Percentiles rank a stretch among this genome's conserved stretches.
Conservation (phyloP, 169 alveolate species). For the Ichthyophthirius multifiliis region DNA sequence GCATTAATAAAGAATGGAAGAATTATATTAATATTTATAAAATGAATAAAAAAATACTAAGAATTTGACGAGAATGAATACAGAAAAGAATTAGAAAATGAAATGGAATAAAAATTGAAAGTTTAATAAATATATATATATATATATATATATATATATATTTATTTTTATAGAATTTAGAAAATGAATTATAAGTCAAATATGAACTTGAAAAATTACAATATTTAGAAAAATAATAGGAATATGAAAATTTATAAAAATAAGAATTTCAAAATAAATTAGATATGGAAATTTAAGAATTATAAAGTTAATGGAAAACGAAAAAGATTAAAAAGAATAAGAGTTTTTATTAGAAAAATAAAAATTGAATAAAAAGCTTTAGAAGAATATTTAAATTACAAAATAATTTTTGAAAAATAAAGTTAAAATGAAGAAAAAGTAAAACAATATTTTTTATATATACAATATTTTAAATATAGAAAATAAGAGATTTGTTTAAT, state of each 20-base stretch:
- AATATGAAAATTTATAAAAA: slow-evolving; percentile 25
- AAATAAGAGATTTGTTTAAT: slow-evolving; percentile 1
- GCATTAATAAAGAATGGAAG: not conserved
- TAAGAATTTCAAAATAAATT: slow-evolving; percentile 28
- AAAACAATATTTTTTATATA: not conserved
- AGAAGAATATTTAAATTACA: slow-evolving; percentile 22
- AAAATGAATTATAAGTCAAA: not conserved
- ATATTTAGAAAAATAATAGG: slow-evolving; percentile 6
- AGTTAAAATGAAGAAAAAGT: not conserved
- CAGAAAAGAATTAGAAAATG: slow-evolving; percentile 16
- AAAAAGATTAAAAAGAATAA: slow-evolving; percentile 30
- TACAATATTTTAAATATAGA: not conserved
- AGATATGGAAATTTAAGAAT: not conserved
- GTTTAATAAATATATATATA: not conserved
- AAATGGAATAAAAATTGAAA: slow-evolving; percentile 18
- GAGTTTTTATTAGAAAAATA: slow-evolving; percentile 27
- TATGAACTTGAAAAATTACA: slow-evolving; percentile 28
- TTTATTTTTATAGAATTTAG: not conserved
- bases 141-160: not conserved
- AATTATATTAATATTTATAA: slow-evolving; percentile 1
- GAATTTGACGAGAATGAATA: slow-evolving; percentile 23
- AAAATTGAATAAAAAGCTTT: slow-evolving; percentile 30
- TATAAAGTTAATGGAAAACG: slow-evolving; percentile 15
- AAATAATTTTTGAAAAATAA: slow-evolving; percentile 20
- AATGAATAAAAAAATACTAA: slow-evolving; percentile 23